Evolutionary conservation across 2,329 filamentous ascomycete genomes (phyloP), one percentile per base, ranked within the genome.

Genomic region (Sclerotinia minor): DNA sequence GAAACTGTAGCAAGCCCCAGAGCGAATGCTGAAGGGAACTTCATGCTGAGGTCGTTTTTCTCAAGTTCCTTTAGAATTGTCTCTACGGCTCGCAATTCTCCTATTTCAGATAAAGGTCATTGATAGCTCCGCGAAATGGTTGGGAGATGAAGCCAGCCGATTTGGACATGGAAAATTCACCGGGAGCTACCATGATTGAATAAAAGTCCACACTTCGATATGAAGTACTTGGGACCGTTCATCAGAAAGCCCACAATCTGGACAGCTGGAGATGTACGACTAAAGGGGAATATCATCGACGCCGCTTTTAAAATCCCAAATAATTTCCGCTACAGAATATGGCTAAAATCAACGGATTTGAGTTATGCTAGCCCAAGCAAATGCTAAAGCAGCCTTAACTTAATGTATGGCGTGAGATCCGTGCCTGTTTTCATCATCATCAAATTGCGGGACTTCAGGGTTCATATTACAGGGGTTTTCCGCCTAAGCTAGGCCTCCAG

Each of bases 1-100:
- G 67, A 49, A n/a, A 67, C 55, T 26, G 68, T 49, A 35, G 70
- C 68, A 45, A 71, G 61, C 8, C 67, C 68, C 3, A 74, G 44
- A n/a, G 47, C 35, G 35, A 67, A 44, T 8, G 49, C 13, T 17
- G 47, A 50, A 24, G 52, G 26, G 19, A 53, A 24, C 44, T 61
- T 67, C 65, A 67, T 67, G 24, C 24, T 63, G 35, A 53, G 38
- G 15, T 9, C 38, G 15, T 19, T 47, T 19, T 35, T 21, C n/a
- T 7, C 29, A 13, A 35, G 21, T 44, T 38, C 44, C 44, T 49
- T 29, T 41, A n/a, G 6, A 26, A 35, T 21, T n/a, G 17, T 50
- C 15, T 35, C 26, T 50, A 58, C 13, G 29, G n/a, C 15, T 24
- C 17, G 17, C 17, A 35, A 50, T 29, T 45, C 38, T 55, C 61